A percentile compares a stretch with the other conserved stretches of the same genome.
Conservation (phyloP, 2,329 filamentous ascomycete genomes). For the Ophiobolus disseminans region DNA sequence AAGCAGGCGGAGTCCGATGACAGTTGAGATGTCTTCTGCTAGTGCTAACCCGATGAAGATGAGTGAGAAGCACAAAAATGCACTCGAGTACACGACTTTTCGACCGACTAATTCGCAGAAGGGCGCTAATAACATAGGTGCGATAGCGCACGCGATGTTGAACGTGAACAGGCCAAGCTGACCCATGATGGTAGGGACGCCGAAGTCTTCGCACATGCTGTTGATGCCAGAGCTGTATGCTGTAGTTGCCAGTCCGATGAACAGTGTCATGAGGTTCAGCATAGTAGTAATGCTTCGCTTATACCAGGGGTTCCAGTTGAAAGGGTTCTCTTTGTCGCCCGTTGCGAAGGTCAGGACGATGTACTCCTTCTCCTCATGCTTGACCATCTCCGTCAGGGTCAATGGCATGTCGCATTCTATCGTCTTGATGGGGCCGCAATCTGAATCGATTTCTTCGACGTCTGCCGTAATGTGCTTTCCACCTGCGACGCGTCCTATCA, state of each 20-base stretch:
- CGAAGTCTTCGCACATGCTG: constrained; percentile 37
- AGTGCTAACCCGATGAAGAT: constrained; percentile 37
- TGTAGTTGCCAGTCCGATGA: constrained; percentile 36
- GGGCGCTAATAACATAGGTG: constrained; percentile 35
- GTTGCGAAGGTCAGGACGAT: constrained; percentile 35
- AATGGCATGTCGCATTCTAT: constrained; percentile 38
- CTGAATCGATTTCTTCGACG: constrained; percentile 30
- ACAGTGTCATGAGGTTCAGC: constrained; percentile 36
- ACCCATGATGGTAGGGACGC: constrained; percentile 28
- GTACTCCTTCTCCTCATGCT: constrained; percentile 34
- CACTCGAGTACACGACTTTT: constrained; percentile 32
- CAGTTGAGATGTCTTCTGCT: constrained; percentile 30
- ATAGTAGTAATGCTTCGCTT: constrained; percentile 38
- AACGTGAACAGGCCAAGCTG: constrained; percentile 37
- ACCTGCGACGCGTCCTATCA: constrained; percentile 32
- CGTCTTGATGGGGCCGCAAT: constrained; percentile 32
- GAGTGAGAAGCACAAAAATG: constrained; percentile 36
- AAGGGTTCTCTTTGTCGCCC: constrained; percentile 34
- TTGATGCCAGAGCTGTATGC: constrained; percentile 36
- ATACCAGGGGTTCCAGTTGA: constrained; percentile 40
- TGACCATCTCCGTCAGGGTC: constrained; percentile 34
- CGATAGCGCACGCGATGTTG: constrained; percentile 36
- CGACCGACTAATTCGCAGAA: constrained; percentile 37
- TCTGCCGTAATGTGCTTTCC: constrained; percentile 30
- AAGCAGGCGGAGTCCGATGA: constrained; percentile 35